phyloP scores from a whole-genome alignment of 345 rosid genomes.

The Hevea brasiliensis region DNA sequence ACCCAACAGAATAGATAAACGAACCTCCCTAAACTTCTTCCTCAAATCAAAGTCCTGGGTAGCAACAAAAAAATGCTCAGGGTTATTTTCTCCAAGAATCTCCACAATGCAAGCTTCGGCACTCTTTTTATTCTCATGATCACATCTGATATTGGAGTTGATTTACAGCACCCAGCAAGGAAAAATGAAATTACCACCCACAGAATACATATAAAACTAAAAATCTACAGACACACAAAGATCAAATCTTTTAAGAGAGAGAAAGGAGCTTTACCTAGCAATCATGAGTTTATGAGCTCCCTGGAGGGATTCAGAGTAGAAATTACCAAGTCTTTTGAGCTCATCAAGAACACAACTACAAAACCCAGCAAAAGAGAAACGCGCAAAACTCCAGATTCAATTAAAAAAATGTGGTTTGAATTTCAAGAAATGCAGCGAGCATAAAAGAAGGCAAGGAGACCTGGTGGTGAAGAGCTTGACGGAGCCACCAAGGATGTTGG shows the following conservation, averaged over 20 bases:
- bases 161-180: slow-evolving; percentile 1
- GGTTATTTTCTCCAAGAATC: slow-evolving; percentile 56
- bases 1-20: slow-evolving; percentile 8
- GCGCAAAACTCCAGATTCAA: neutral
- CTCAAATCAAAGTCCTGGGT: slow-evolving; percentile 76
- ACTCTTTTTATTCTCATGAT: slow-evolving; percentile 59
- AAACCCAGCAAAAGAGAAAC: neutral
- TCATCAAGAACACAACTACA: slow-evolving; percentile 75
- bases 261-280: slow-evolving; percentile 52
- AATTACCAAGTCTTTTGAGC: slow-evolving; percentile 66
- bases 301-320: slow-evolving; percentile 51
- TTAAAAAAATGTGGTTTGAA: neutral
- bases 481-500: slow-evolving; percentile 60
- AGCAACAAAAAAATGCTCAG: slow-evolving; percentile 82
- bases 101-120: slow-evolving; percentile 71
- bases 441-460: slow-evolving; percentile 26
- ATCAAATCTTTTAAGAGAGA: neutral
- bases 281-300: slow-evolving; percentile 55
- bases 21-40: slow-evolving; percentile 65
- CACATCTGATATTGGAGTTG: slow-evolving; percentile 55
- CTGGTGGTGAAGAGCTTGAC: slow-evolving; percentile 89
- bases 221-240: no score
- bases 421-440: neutral
- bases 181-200: neutral
- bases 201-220: neutral